A percentile compares a stretch with the other conserved stretches of the same genome.
phyloP scores from a whole-genome alignment of 2,329 filamentous ascomycete genomes.

The Paradendryphiella salina region DNA sequence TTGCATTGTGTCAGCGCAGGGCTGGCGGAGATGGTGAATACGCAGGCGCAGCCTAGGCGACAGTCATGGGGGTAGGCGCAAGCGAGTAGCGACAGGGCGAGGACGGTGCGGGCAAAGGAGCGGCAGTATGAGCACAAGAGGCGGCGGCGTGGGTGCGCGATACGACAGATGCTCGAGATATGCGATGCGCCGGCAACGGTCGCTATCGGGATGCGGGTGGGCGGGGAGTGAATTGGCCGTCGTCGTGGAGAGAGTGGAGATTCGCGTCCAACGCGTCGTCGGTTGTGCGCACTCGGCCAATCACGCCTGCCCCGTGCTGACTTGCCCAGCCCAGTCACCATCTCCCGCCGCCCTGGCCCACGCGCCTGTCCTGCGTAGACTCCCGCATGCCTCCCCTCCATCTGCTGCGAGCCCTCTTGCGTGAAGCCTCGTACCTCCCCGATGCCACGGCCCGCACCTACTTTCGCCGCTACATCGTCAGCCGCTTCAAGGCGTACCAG shows the following conservation, averaged over 20 bases:
- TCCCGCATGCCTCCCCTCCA: slow-evolving; percentile 42
- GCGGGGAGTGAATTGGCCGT: slow-evolving; percentile 25
- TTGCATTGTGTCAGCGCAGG: slow-evolving; percentile 37
- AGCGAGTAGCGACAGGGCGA: slow-evolving; percentile 1
- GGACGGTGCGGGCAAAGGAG: neutral
- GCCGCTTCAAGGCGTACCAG: slow-evolving; percentile 54
- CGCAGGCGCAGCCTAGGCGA: slow-evolving; percentile 19
- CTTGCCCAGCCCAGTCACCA: neutral
- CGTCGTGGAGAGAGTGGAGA: slow-evolving; percentile 23
- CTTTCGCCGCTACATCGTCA: slow-evolving; percentile 54
- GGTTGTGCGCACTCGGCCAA: slow-evolving; percentile 25
- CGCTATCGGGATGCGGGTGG: slow-evolving; percentile 7
- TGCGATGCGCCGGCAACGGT: slow-evolving; percentile 2
- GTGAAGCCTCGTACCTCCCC: slow-evolving; percentile 64
- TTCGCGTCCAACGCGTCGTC: slow-evolving; percentile 31
- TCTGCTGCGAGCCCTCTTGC: slow-evolving; percentile 60
- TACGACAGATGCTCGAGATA: slow-evolving; percentile 1
- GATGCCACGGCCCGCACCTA: slow-evolving; percentile 58
- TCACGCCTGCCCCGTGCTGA: slow-evolving; percentile 15
- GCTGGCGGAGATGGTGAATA: slow-evolving; percentile 18
- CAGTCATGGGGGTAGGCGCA: slow-evolving; percentile 21
- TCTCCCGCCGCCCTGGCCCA: slow-evolving; percentile 6
- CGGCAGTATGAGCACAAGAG: neutral
- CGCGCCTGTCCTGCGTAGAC: slow-evolving; percentile 17
- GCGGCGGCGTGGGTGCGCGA: no score